Conservation (phyloP, 495 filamentous ascomycete species). For the Pseudoneurospora amorphoporcata region DNA sequence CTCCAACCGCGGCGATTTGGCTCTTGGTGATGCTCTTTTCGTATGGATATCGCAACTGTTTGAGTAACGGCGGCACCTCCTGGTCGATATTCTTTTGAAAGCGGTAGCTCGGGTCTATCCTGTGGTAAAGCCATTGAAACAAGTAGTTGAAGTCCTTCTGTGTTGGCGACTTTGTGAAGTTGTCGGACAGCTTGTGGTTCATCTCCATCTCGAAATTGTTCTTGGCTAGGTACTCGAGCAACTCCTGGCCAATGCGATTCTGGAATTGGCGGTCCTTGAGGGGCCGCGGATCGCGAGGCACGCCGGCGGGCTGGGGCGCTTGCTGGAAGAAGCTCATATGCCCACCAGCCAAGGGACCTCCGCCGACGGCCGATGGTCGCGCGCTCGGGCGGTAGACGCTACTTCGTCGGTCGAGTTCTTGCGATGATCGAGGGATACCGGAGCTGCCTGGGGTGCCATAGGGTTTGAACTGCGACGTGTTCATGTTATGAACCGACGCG, state of each 20-base stretch:
- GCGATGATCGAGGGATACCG: constrained; percentile 17
- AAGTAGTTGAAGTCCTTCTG: constrained; percentile 96
- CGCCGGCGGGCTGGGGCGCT: constrained; percentile 63
- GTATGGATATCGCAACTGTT: constrained; percentile 88
- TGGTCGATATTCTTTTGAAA: constrained; percentile 89
- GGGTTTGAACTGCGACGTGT: constrained; percentile 52
- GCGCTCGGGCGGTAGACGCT: constrained; percentile 61
- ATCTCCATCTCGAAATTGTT: constrained; percentile 96
- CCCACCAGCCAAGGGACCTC: constrained; percentile 32
- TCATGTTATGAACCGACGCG: constrained; percentile 58
- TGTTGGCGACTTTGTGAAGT: constrained; percentile 83
- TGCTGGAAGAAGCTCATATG: constrained; percentile 91
- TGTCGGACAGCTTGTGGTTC: constrained; percentile 80
- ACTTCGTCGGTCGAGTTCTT: constrained; percentile 59
- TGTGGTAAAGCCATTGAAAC: constrained; percentile 95
- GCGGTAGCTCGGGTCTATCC: constrained; percentile 83
- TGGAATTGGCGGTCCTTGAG: constrained; percentile 73
- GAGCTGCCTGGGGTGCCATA: constrained; percentile 36
- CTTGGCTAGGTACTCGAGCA: constrained; percentile 81
- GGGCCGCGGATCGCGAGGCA: constrained; percentile 80
- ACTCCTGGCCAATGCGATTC: constrained; percentile 71
- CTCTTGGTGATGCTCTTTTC: constrained; percentile 90
- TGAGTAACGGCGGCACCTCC: constrained; percentile 82
- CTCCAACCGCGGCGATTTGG: constrained; percentile 86
- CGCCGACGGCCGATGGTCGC: constrained; percentile 45